phyloP scores from a whole-genome alignment of 352 stramenopile species.

The Globisporangium heterothallicum region DNA sequence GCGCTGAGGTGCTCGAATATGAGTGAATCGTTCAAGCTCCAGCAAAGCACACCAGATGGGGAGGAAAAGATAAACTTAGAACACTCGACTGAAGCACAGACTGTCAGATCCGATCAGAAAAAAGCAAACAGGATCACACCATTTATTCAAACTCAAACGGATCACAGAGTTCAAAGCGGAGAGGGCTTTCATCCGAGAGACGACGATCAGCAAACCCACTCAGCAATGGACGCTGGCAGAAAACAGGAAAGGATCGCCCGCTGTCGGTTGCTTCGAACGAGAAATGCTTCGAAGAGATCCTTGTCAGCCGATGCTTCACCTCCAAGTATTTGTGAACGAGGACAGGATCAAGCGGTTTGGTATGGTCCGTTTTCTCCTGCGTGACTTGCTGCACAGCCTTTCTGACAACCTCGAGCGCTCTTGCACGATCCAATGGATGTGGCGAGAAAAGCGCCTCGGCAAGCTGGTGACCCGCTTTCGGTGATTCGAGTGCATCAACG shows the following conservation, averaged over 20 bases:
- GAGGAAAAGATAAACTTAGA: neutral
- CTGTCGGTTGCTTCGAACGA: neutral
- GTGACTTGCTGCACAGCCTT: conserved; percentile 45
- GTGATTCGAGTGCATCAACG: conserved; percentile 21
- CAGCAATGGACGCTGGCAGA: neutral
- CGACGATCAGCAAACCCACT: neutral
- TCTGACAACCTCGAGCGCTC: conserved; percentile 43
- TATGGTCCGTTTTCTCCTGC: neutral
- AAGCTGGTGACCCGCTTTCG: conserved; percentile 37
- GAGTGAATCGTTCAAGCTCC: no score
- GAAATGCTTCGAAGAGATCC: conserved; percentile 14
- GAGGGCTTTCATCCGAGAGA: neutral
- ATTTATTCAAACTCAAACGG: no score
- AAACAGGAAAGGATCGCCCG: conserved; percentile 7
- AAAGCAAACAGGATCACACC: no score
- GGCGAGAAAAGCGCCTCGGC: conserved; percentile 60
- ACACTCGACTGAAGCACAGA: neutral
- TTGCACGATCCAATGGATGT: conserved; percentile 38
- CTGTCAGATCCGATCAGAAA: neutral
- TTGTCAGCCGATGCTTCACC: conserved; percentile 29
- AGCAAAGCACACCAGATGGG: neutral
- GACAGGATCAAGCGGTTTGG: conserved; percentile 23
- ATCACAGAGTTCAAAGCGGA: neutral
- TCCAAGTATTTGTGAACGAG: conserved; percentile 58
- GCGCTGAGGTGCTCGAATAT: neutral